Base-by-base conservation (phyloP, 2,329 filamentous ascomycete genomes). In the Colletotrichum tropicale region DNA sequence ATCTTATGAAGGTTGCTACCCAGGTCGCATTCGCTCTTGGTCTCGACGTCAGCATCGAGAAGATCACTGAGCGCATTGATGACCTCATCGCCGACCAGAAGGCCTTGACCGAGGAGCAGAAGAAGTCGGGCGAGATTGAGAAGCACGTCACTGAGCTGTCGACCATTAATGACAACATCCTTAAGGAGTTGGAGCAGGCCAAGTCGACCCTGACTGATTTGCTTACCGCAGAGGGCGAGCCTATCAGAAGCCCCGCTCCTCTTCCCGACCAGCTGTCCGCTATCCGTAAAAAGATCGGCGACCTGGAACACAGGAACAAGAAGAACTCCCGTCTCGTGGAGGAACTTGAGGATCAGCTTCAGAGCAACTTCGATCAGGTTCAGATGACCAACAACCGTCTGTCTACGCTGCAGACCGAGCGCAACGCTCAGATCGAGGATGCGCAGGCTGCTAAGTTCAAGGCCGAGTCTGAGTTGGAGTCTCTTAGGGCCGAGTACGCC, bases 261-360 rank as follows among this genome's bases (percentile, higher is more conserved):
- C 84, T 93, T 34, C 82, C 85, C 3, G 90, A 92, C 66, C 90
- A 93, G 80, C 82, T 93, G 26, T 85, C 89, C 30, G 89, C 90
- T 7, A 87, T 96, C 78, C 93, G 93, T 84, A 91, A 92, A 82
- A 92, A 92, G 82, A 91, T 94, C 84, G 80, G 82, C 9, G 91
- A 93, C 58, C 85, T 94, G 26, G 90, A 93, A 80, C 88, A 84
- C 56, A 89, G 89, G 86, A 98, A 98, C 88, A 93, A 95, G 87
- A 98, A 98, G 89, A 98, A 97, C 84, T 94, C 95, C 56, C 93
- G 95, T 26, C 89, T 99, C 15, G 95, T 99, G 10, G 95, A 98
- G 83, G 96, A 99, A 85, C 92, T 99, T 7, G 97, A 99, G 85
- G 96, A 98, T 80, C 97, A 99, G 84, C 92, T 99, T 70, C 96